Base-by-base conservation (phyloP, 148 eudicot genomes). In the Heliamphora exappendiculata region DNA sequence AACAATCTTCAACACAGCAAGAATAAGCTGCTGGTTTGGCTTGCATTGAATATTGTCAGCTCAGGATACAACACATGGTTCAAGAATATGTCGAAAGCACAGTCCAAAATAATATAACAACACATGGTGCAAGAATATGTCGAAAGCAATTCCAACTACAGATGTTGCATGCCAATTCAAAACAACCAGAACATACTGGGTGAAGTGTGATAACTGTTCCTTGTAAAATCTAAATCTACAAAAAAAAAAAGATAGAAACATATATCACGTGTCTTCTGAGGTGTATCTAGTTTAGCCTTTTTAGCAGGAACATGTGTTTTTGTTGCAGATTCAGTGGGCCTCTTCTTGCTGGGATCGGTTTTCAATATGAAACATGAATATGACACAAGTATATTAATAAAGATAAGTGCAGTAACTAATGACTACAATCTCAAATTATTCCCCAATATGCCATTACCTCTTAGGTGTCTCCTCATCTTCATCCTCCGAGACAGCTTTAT, bases 201-300 rank as follows among this genome's bases (percentile, higher is more conserved):
- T 5, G 3, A 66, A 8, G 22, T 7, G 10, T 66, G 3, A 42
- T 36, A 26, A 0, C 28, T n/a, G 47, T 20, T 24, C 13, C 41
- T 28, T 14, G 34, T 14, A 28, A 16, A 67, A n/a, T 7, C 2
- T 22, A 42, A 49, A 17, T 47, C 10, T 47, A 36, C 20, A 0
- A 54, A 17, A n/a, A 22, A 67, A 28, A 54, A 26, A 75, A 0
- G 34, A 1, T 3, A 51, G 6, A 41, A 28, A 53, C 24, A 47
- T n/a, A n/a, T n/a, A n/a, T 26, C 7, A 89, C 91, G 89, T 81
- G 87, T 78, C 70, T 85, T 83, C 58, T 85, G 86, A 44, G 90
- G 90, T 7, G 88, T 83, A 17, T 67, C 84, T 34, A 82, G 1
- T 62, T 89, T 89, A 3, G 84, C 81, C 50, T 89, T 89, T 78